Percentiles rank a stretch among this genome's conserved stretches.
phyloP scores from a whole-genome alignment of 1,284 basidiomycete genomes.

The Fomitopsis betulina region DNA sequence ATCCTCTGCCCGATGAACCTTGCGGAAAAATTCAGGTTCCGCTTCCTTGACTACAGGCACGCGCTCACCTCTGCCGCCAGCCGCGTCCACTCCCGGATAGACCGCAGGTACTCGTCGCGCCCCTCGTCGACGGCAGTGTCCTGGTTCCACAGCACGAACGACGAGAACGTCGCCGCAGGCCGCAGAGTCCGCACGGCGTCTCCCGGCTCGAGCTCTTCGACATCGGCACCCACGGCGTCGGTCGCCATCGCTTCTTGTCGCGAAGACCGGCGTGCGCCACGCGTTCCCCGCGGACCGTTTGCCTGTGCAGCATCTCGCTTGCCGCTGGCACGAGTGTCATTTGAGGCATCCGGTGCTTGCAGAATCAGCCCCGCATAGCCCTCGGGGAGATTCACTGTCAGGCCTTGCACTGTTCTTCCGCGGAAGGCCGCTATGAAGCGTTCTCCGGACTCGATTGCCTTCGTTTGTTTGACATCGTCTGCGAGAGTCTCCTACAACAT shows the following conservation, averaged over 20 bases:
- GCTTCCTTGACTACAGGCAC: neutral
- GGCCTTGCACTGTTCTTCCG: slow-evolving; percentile 64
- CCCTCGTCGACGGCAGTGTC: slow-evolving; percentile 65
- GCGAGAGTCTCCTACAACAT: neutral
- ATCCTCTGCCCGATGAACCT: slow-evolving; percentile 9
- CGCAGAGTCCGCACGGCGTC: slow-evolving; percentile 32
- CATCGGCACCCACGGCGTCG: slow-evolving; percentile 12
- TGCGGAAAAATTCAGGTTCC: neutral
- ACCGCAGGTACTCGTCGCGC: slow-evolving; percentile 63
- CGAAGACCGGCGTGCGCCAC: slow-evolving; percentile 20
- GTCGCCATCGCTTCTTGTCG: slow-evolving; percentile 12
- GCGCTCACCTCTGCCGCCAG: slow-evolving; percentile 53
- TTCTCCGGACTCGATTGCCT: neutral
- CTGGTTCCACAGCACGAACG: slow-evolving; percentile 67
- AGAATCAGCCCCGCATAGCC: slow-evolving; percentile 69
- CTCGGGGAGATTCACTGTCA: slow-evolving; percentile 53
- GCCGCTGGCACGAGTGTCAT: slow-evolving; percentile 12
- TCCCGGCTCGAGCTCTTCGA: slow-evolving; percentile 14
- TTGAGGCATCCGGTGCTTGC: slow-evolving; percentile 26
- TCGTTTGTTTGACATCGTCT: neutral
- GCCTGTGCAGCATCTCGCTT: slow-evolving; percentile 1
- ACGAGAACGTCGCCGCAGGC: slow-evolving; percentile 50
- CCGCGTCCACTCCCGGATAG: slow-evolving; percentile 61
- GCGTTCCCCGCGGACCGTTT: slow-evolving; percentile 9
- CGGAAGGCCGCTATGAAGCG: slow-evolving; percentile 60